Percentiles rank a stretch among this genome's conserved stretches.
These are phyloP conservation scores for Xylaria intraflava DNA, from an alignment of 495 filamentous ascomycete species.

Conservation along the genomic window DNA sequence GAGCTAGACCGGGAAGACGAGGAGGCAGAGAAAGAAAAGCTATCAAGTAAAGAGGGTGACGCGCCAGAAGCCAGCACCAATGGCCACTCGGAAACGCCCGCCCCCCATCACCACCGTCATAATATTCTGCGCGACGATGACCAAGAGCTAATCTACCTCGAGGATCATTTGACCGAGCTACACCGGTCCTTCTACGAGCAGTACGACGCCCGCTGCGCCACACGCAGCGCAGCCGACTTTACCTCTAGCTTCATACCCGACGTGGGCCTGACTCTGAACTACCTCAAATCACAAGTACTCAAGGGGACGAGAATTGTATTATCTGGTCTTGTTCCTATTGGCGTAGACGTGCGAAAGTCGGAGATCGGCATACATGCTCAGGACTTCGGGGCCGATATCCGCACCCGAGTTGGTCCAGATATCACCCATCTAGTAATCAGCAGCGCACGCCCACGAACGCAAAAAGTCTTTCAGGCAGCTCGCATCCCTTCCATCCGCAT, in stretches of 20 bases:
- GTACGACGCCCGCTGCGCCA: conserved; percentile 51
- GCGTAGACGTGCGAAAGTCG: conserved; percentile 61
- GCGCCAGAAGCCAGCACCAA: conserved; percentile 17
- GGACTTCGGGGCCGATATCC: conserved; percentile 74
- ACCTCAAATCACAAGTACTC: conserved; percentile 67
- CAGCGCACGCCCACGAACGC: conserved; percentile 63
- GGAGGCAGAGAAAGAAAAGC: conserved; percentile 49
- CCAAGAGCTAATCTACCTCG: conserved; percentile 65
- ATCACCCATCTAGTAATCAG: conserved; percentile 51
- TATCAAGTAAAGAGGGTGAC: conserved; percentile 37
- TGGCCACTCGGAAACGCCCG: conserved; percentile 25
- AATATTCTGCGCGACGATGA: conserved; percentile 82
- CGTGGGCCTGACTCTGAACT: conserved; percentile 71
- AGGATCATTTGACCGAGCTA: conserved; percentile 63
- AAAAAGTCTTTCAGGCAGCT: conserved; percentile 77
- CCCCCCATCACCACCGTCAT: conserved; percentile 50
- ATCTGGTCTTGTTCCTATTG: conserved; percentile 80
- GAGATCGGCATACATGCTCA: conserved; percentile 80
- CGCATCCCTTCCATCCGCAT: conserved; percentile 70
- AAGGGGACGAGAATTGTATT: conserved; percentile 67
- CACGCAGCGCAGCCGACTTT: conserved; percentile 17
- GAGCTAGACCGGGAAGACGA: conserved; percentile 79
- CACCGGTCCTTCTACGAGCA: conserved; percentile 76
- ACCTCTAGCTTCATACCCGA: conserved; percentile 65
- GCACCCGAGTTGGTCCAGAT: conserved; percentile 40